Percentiles rank a stretch among this genome's conserved stretches.
phyloP scores from a whole-genome alignment of 176 grass and related monocot genomes.

The Phragmites australis region DNA sequence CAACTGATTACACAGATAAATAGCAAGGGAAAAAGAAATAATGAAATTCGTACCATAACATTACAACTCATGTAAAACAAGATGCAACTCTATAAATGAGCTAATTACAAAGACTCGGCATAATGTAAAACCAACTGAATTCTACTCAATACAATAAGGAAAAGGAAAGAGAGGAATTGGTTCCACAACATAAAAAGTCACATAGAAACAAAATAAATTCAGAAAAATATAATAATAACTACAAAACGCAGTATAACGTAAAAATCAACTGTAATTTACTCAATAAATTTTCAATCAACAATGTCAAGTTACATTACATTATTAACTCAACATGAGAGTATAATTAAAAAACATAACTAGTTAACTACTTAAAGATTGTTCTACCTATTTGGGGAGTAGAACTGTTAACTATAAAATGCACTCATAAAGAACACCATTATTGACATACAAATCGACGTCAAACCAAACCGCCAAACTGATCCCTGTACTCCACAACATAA shows the following conservation, averaged over 20 bases:
- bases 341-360: not conserved
- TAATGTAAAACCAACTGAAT: conserved; percentile 21
- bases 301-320: not conserved
- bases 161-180: not conserved
- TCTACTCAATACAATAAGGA: not conserved
- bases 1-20: not conserved
- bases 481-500: not conserved
- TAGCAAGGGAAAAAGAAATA: not conserved
- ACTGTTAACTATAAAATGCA: not conserved
- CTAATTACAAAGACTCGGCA: not conserved
- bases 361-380: not conserved
- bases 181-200: not conserved
- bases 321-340: conserved; percentile 3
- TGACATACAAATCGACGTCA: not conserved
- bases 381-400: not conserved
- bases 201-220: not conserved
- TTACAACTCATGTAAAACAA: not conserved
- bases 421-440: not conserved
- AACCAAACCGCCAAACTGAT: not conserved
- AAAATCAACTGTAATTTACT: conserved; percentile 2
- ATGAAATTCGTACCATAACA: conserved; percentile 2
- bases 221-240: not conserved
- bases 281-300: not conserved
- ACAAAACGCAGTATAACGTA: not conserved
- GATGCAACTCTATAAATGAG: not conserved